These are phyloP conservation scores for Zizania latifolia DNA, from an alignment of 176 grass and related monocot genomes.

Conservation along the genomic window DNA sequence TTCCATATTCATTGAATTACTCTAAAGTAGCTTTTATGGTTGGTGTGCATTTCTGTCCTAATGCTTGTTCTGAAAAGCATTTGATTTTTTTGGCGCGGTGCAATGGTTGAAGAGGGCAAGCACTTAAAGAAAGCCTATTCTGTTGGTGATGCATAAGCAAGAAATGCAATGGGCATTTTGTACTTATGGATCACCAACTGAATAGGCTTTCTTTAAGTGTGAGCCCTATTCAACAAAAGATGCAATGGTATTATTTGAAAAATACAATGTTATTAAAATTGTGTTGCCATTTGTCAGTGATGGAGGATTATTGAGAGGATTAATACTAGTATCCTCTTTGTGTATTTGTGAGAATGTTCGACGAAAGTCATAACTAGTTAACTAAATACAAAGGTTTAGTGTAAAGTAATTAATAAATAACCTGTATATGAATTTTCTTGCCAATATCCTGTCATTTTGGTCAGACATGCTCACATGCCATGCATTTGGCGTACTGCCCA, in stretches of 20 bases:
- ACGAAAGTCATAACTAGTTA: not conserved
- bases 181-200: not conserved
- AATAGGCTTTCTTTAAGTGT: not conserved
- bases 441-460: not conserved
- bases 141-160: not conserved
- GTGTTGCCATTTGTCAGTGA: not conserved
- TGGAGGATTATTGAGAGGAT: not conserved
- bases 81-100: not conserved
- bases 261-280: not conserved
- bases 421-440: not conserved
- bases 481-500: not conserved
- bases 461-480: not conserved
- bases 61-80: constrained; percentile 4
- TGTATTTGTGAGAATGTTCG: not conserved
- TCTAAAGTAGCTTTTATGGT: not conserved
- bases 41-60: not conserved
- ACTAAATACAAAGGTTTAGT: not conserved
- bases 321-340: not conserved
- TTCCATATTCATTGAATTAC: not conserved
- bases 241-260: no score
- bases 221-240: constrained; percentile 15
- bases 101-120: constrained; percentile 1
- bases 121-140: not conserved
- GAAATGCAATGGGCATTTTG: no score
- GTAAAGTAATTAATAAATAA: not conserved